Evolutionary conservation across 352 stramenopile species (phyloP).

Genomic region (Blastocystis sp.): DNA sequence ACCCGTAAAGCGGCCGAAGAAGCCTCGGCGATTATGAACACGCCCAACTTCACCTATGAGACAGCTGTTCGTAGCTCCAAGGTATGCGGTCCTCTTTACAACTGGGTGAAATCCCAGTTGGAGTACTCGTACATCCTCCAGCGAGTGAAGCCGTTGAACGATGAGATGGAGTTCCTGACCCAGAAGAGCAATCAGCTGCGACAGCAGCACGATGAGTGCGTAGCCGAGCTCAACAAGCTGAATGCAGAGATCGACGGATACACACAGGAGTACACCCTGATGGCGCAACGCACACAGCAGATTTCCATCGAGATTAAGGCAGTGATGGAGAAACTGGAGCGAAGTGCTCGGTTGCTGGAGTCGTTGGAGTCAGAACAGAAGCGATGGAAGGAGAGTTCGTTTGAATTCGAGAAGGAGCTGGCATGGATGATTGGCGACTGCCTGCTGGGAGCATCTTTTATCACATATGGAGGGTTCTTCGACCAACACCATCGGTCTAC

Average conservation of each 20-base stretch:
- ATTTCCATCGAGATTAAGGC: slow-evolving; percentile 95
- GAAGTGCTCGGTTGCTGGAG: slow-evolving; percentile 91
- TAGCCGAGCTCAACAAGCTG: slow-evolving; percentile 83
- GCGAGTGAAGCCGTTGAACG: slow-evolving; percentile 91
- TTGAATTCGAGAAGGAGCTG: slow-evolving; percentile 90
- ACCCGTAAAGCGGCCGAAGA: slow-evolving; percentile 70
- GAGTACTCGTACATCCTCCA: slow-evolving; percentile 96
- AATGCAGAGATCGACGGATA: slow-evolving; percentile 92
- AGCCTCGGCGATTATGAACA: slow-evolving; percentile 58
- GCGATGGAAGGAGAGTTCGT: slow-evolving; percentile 90
- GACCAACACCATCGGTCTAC: slow-evolving; percentile 89
- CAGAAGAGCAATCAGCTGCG: slow-evolving; percentile 83
- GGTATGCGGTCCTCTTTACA: slow-evolving; percentile 95
- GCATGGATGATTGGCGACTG: slow-evolving; percentile 91
- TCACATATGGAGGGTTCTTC: slow-evolving; percentile 97
- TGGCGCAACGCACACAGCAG: slow-evolving; percentile 92
- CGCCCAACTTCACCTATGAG: slow-evolving; percentile 64
- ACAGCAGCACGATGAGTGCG: slow-evolving; percentile 81
- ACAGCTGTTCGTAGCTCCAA: slow-evolving; percentile 81
- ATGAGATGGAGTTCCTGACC: slow-evolving; percentile 94
- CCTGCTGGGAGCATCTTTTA: slow-evolving; percentile 86
- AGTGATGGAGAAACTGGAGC: slow-evolving; percentile 91
- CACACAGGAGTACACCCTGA: slow-evolving; percentile 93
- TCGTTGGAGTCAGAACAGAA: slow-evolving; percentile 93
- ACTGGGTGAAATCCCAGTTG: slow-evolving; percentile 96